Conservation (phyloP, 352 stramenopile species). For the Pythium grandisporangium region DNA sequence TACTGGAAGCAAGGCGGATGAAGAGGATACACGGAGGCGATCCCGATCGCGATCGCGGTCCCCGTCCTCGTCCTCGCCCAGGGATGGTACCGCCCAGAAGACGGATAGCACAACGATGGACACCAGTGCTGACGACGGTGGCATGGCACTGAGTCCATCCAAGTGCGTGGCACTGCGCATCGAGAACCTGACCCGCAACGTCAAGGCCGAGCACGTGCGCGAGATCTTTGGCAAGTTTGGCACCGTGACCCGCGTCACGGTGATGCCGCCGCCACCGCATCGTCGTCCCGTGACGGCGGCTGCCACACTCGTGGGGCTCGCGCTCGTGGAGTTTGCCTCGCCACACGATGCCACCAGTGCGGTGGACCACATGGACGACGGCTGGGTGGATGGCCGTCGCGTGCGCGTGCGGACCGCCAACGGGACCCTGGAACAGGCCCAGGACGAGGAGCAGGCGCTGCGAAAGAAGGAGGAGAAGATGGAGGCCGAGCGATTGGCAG, state of each 20-base stretch:
- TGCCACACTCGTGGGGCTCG: constrained; percentile 20
- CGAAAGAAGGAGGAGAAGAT: constrained; percentile 5
- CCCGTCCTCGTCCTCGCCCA: no score
- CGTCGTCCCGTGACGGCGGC: no score
- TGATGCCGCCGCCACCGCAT: no score
- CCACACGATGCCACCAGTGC: constrained; percentile 42
- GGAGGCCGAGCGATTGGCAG: constrained; percentile 4
- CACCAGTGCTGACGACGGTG: background rate
- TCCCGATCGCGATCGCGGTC: background rate
- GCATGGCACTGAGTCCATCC: constrained; percentile 3
- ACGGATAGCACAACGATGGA: no score
- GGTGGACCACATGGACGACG: constrained; percentile 74
- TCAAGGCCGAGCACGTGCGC: constrained; percentile 67
- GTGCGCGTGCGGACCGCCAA: constrained; percentile 34
- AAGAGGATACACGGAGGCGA: background rate
- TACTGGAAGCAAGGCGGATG: constrained; percentile 2
- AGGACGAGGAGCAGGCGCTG: constrained; percentile 2
- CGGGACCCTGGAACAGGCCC: constrained; percentile 5
- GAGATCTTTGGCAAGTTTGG: constrained; percentile 88
- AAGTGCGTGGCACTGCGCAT: constrained; percentile 42
- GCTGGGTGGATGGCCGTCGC: constrained; percentile 77
- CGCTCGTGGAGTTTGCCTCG: constrained; percentile 48
- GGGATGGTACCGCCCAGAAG: no score
- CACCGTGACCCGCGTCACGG: constrained; percentile 37
- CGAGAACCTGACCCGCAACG: constrained; percentile 81